Evolutionary conservation across 345 rosid species (phyloP).

Genomic region (Arabis hirsuta): DNA sequence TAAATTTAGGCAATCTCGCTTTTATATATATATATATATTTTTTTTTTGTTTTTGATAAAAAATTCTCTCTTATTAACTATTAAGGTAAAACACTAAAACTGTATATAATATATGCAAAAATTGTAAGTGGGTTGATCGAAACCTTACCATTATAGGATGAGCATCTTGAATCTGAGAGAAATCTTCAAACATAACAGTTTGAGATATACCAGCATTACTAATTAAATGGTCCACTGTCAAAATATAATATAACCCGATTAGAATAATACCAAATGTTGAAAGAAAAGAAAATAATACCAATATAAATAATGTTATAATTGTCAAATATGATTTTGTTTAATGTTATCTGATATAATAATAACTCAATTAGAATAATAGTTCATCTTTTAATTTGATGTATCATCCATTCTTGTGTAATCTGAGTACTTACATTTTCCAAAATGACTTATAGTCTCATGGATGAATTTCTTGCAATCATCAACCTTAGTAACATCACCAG

Average conservation of each 20-base stretch:
- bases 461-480: constrained; percentile 37
- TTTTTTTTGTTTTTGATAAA: no score
- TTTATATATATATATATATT: no score
- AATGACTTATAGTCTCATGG: constrained; percentile 22
- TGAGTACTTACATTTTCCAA: constrained; percentile 24
- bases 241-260: neutral
- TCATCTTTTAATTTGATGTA: no score
- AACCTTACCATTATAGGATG: constrained; percentile 3
- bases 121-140: no score
- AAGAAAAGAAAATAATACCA: neutral
- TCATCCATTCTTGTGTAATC: no score
- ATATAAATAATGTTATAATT: neutral
- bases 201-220: constrained; percentile 38
- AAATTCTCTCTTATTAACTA: no score
- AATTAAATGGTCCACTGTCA: constrained; percentile 40
- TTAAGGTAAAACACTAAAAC: no score
- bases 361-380: neutral
- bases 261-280: neutral
- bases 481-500: constrained; percentile 32
- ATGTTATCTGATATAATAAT: neutral
- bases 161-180: constrained; percentile 7
- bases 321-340: neutral
- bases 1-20: no score
- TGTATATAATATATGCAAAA: no score
- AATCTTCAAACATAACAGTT: constrained; percentile 23